Evolutionary conservation across 352 stramenopile genomes (phyloP).

Genomic region (Globisporangium nunn): DNA sequence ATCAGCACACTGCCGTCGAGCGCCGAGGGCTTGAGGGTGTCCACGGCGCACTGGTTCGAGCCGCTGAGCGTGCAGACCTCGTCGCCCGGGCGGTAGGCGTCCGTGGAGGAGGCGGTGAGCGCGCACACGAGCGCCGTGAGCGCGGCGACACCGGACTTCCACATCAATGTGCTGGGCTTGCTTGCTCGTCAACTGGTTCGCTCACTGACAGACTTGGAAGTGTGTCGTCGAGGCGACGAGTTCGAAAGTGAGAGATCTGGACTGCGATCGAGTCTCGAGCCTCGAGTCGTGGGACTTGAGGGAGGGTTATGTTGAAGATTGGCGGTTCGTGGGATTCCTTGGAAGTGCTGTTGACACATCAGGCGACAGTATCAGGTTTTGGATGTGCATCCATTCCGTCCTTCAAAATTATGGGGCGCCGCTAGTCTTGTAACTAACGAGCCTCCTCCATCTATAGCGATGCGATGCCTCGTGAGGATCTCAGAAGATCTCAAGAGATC

Average conservation of each 20-base stretch:
- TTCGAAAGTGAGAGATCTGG: background rate
- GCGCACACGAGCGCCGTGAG: slow-evolving; percentile 5
- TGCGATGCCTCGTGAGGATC: no score
- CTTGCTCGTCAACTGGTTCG: background rate
- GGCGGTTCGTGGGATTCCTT: no score
- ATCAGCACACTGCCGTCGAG: slow-evolving; percentile 22
- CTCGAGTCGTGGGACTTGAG: no score
- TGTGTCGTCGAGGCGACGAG: background rate
- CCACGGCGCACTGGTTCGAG: slow-evolving; percentile 19
- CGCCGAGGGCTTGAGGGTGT: slow-evolving; percentile 18
- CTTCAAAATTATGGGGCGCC: no score
- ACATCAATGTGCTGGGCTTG: slow-evolving; percentile 2
- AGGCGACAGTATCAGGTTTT: no score
- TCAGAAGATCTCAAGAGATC: no score
- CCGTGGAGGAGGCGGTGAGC: background rate
- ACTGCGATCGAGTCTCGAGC: no score
- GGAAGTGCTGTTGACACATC: no score
- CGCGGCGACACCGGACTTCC: slow-evolving; percentile 2
- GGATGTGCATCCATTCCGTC: no score
- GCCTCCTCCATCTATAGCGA: no score
- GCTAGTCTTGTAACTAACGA: no score
- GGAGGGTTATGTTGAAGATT: no score
- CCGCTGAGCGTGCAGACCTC: slow-evolving; percentile 18
- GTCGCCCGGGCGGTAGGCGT: slow-evolving; percentile 12
- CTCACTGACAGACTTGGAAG: background rate